Base-by-base conservation (phyloP, 805 yeast species). In the Lachancea thermotolerans region DNA sequence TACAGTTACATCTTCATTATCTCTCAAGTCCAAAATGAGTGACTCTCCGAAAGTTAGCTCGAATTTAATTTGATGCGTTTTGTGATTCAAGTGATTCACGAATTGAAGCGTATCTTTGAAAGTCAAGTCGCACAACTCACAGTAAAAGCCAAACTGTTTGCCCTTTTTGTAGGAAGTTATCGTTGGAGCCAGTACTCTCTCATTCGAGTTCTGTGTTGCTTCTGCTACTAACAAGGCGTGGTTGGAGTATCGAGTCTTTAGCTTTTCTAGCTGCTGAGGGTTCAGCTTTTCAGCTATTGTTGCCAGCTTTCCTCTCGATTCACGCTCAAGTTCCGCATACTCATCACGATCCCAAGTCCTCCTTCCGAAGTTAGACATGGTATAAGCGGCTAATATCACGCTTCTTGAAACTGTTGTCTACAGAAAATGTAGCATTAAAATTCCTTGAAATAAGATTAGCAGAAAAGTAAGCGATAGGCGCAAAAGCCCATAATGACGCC, bases 101-200 rank as follows among this genome's bases (percentile, higher is more conserved):
- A 81, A 79, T 49, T 88, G 84, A 53, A 88, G 66, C 46, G 85
- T 83, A 60, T 93, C 97, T 57, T 88, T 81, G 66, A 78, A 91
- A 2, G 91, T 82, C 47, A 86, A 62, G 50, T 82, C 78, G 64
- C 99, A 93, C 1, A 77, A 62, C 10, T 82, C 85, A 65, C 99
- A 93, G 54, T 76, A 76, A 64, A 91, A 91, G 17, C 97, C 96
- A 49, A 86, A 85, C 21, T 85, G 78, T 45, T 73, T 73, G 44
- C 88, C 78, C 49, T 59, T 59, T 35, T 70, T 71, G 15, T 55
- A 62, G 0, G 60, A 53, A 6, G 59, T 55, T 17, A 61, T 51
- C 1, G 62, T 53, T 1, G 64, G 60, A 2, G 67, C 58, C 1
- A 70, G 49, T 12, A 59, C 62, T 38, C 61, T 57, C 39, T 68